Conservation (phyloP, 148 eudicot species). For the Vaccinium vitisidaea region DNA sequence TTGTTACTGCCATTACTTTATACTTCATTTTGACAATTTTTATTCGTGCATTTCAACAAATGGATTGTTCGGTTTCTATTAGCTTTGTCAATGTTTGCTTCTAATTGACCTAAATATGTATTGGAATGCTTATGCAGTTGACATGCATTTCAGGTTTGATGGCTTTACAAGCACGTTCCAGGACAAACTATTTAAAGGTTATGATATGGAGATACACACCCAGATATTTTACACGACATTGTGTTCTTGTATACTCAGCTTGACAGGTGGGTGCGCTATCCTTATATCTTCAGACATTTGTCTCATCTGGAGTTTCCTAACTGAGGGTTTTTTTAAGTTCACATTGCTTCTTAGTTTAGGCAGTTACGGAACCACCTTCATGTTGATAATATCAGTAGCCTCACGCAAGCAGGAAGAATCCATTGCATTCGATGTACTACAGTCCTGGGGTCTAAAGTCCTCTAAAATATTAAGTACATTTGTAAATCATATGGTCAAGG, state of each 20-base stretch:
- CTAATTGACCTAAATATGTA: background rate
- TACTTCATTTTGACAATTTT: background rate
- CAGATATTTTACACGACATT: slow-evolving; percentile 96
- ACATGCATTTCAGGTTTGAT: slow-evolving; percentile 63
- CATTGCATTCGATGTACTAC: background rate
- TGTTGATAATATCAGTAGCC: background rate
- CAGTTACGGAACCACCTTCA: background rate
- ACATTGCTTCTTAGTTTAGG: background rate
- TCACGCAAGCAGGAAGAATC: background rate
- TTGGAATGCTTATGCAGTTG: background rate
- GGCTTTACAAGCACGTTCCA: slow-evolving; percentile 98
- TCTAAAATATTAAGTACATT: background rate
- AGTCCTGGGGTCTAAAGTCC: background rate
- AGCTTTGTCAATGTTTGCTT: slow-evolving; percentile 1
- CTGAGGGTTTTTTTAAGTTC: background rate
- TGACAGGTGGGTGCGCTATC: slow-evolving; percentile 49
- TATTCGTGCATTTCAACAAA: background rate
- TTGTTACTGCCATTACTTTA: background rate
- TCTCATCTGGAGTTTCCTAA: slow-evolving; percentile 3
- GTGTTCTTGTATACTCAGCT: slow-evolving; percentile 90
- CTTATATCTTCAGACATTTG: background rate
- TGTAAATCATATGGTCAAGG: background rate
- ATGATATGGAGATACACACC: slow-evolving; percentile 95
- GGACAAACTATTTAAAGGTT: slow-evolving; percentile 91
- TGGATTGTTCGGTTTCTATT: background rate